Evolutionary conservation across 495 filamentous ascomycete species (phyloP).

Genomic region (Lentithecium fluviatile): DNA sequence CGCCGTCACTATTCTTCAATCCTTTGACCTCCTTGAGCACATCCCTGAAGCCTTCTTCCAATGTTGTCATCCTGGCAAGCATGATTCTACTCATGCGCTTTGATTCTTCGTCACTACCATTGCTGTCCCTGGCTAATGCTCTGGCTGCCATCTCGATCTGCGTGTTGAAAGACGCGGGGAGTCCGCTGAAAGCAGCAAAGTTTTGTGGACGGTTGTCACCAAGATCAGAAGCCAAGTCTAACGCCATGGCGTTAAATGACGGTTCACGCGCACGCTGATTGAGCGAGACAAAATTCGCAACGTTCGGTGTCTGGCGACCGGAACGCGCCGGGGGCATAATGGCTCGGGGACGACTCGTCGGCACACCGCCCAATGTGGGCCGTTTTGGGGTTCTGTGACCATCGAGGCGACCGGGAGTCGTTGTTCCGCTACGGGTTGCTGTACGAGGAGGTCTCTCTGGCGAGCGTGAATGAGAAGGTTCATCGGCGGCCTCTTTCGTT

Average conservation of each 20-base stretch:
- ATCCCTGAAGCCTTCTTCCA: constrained; percentile 83
- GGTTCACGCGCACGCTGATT: constrained; percentile 43
- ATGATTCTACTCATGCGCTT: constrained; percentile 75
- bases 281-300: constrained; percentile 48
- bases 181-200: constrained; percentile 51
- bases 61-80: constrained; percentile 84
- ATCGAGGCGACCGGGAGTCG: constrained; percentile 33
- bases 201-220: constrained; percentile 56
- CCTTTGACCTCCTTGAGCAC: constrained; percentile 81
- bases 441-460: constrained; percentile 15
- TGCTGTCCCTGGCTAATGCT: constrained; percentile 36
- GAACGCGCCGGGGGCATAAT: constrained; percentile 53
- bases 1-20: constrained; percentile 42
- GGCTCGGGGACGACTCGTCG: constrained; percentile 49
- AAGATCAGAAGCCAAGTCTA: constrained; percentile 70
- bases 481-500: constrained; percentile 43
- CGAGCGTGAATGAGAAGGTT: constrained; percentile 22
- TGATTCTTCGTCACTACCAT: constrained; percentile 52
- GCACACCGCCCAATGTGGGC: constrained; percentile 37
- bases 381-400: constrained; percentile 53
- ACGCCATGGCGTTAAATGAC: constrained; percentile 54
- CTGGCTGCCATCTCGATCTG: constrained; percentile 64
- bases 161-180: constrained; percentile 75
- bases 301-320: constrained; percentile 55
- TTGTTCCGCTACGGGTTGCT: constrained; percentile 25